Evolutionary conservation across 257 asterid species (phyloP).

Genomic region (Anisodus acutangulus): DNA sequence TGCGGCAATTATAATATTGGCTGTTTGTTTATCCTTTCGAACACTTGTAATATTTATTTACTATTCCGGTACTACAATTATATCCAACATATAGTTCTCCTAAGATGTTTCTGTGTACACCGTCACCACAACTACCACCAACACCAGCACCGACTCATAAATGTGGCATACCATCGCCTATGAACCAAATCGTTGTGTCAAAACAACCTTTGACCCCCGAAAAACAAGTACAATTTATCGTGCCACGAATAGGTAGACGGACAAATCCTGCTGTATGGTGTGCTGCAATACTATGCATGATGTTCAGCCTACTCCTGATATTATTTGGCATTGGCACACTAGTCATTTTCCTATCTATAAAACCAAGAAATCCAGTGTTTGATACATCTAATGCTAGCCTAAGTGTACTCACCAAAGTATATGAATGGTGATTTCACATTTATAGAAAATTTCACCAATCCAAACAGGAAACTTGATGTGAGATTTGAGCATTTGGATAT

Average conservation of each 20-base stretch:
- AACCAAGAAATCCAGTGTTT: slow-evolving; percentile 67
- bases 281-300: slow-evolving; percentile 66
- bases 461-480: slow-evolving; percentile 69
- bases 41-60: too few relatives aligned
- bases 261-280: slow-evolving; percentile 80
- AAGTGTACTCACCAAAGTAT: slow-evolving; percentile 51
- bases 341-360: slow-evolving; percentile 56
- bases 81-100: neutral
- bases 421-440: slow-evolving; percentile 63
- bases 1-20: too few relatives aligned
- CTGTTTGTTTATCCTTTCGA: too few relatives aligned
- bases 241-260: slow-evolving; percentile 41
- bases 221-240: slow-evolving; percentile 55
- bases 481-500: slow-evolving; percentile 60
- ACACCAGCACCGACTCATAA: slow-evolving; percentile 40
- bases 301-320: slow-evolving; percentile 71
- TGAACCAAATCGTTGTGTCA: slow-evolving; percentile 43
- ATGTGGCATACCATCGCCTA: slow-evolving; percentile 44
- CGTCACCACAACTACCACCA: slow-evolving; percentile 43
- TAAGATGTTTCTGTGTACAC: slow-evolving; percentile 49
- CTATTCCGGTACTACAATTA: too few relatives aligned
- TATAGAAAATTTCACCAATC: slow-evolving; percentile 80
- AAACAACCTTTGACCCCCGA: slow-evolving; percentile 50
- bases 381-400: slow-evolving; percentile 73
- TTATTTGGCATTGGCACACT: slow-evolving; percentile 65